Base-by-base conservation (phyloP, 2,329 filamentous ascomycete genomes). In the Fusarium robinianum region DNA sequence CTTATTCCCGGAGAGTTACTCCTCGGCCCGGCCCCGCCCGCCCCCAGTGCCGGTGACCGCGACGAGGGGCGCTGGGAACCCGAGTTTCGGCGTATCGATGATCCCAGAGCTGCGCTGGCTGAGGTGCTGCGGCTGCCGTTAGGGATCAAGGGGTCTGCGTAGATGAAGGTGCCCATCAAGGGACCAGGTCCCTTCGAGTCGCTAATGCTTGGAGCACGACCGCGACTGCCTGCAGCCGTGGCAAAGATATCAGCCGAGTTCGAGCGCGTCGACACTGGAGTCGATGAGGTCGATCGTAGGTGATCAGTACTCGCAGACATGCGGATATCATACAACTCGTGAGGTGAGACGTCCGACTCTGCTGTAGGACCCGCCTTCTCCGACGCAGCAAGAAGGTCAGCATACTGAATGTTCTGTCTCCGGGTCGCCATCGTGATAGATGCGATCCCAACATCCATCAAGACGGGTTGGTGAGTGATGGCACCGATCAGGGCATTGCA, bases 401-500 rank as follows among this genome's bases (percentile, higher is more conserved):
- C 60, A 16, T 71, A 71, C 32, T 74, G 70, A 6, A 70, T 62
- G 19, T 65, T 67, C 1, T 72, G 68, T 46, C 83, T 85, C 35
- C 84, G 78, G 11, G 85, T 78, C 5, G 92, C 92, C 84, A 96
- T 87, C 2, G 92, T 96, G 34, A 99, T 76, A 4, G 91, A 96
- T 1, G 92, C 88, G 70, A 95, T 88, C 18, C 85, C 86, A 11
- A 97, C 87, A 63, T 97, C 91, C 61, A 95, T 82, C 10, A 99
- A 77, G 0, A 95, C 90, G 0, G 94, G 92, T 61, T 96, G 88
- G 48, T 92, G 88, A 1, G 91, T 95, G 53, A 99, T 80, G 17
- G 90, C 90, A 9, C 92, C 90, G 51, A 99, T 91, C 30, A 99
- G 71, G 3, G 94, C 94, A 70, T 99, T 99, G 70, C 92, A 96